Percentiles rank a stretch among this genome's conserved stretches.
phyloP scores from a whole-genome alignment of 1,284 basidiomycete genomes.

The Irpex sp. region DNA sequence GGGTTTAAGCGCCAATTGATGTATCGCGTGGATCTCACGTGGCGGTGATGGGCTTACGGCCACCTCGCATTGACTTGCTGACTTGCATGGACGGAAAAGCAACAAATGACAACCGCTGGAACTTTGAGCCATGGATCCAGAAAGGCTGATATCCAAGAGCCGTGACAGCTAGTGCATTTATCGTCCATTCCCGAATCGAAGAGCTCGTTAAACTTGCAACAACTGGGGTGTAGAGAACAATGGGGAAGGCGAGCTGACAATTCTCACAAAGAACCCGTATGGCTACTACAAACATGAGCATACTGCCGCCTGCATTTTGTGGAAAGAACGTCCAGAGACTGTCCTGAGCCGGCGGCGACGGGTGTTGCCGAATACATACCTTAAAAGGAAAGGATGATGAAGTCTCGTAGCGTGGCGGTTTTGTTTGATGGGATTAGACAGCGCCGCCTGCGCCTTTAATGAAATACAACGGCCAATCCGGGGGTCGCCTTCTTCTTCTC shows the following conservation, averaged over 20 bases:
- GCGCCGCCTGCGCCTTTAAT: background rate
- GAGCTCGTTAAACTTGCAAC: background rate
- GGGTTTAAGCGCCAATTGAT: conserved; percentile 12
- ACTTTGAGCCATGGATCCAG: background rate
- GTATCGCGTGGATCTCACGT: conserved; percentile 17
- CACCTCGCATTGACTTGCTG: background rate
- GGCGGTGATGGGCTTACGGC: conserved; percentile 6
- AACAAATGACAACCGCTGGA: too few relatives aligned
- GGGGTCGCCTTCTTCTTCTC: conserved; percentile 6
- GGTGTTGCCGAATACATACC: background rate
- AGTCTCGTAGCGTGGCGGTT: background rate
- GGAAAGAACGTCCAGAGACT: too few relatives aligned
- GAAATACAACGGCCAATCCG: background rate
- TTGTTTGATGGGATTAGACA: background rate
- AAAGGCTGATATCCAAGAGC: background rate
- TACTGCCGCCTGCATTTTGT: too few relatives aligned
- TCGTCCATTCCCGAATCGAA: background rate
- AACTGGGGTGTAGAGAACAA: background rate
- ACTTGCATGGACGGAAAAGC: too few relatives aligned
- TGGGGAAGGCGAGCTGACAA: background rate
- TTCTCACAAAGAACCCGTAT: too few relatives aligned
- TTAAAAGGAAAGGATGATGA: background rate
- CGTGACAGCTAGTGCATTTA: conserved; percentile 1
- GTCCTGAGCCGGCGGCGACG: background rate
- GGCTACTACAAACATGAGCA: too few relatives aligned